phyloP scores from a whole-genome alignment of 2,329 filamentous ascomycete species.

The Pseudocercospora cruenta region DNA sequence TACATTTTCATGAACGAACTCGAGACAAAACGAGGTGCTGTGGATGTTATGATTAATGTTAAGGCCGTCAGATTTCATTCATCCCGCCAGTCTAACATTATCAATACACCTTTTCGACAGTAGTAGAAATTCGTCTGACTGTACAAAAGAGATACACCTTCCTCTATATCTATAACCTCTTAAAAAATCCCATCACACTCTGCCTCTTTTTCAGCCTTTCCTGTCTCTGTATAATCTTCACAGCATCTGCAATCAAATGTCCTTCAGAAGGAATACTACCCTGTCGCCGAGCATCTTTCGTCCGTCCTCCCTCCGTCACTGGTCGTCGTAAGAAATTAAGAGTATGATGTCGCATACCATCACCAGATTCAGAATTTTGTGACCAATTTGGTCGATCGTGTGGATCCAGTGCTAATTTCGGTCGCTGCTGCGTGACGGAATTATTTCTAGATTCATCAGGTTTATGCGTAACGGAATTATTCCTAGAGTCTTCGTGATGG shows the following conservation, averaged over 20 bases:
- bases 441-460: no score
- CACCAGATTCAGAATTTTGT: conserved; percentile 29
- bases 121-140: not conserved
- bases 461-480: not conserved
- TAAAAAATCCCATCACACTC: conserved; percentile 30
- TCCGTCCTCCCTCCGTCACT: not conserved
- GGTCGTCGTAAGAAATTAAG: conserved; percentile 14
- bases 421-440: not conserved
- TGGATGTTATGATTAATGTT: no score
- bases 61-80: no score
- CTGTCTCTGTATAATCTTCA: conserved; percentile 31
- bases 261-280: not conserved
- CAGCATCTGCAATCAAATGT: conserved; percentile 32
- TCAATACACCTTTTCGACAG: not conserved
- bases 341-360: conserved; percentile 11
- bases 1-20: not conserved
- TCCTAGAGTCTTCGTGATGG: no score
- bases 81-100: not conserved
- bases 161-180: conserved; percentile 15
- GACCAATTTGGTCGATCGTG: conserved; percentile 32
- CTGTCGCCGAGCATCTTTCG: not conserved
- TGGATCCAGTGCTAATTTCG: conserved; percentile 14
- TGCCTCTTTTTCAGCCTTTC: conserved; percentile 23
- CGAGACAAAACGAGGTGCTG: no score
- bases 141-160: not conserved